These are phyloP conservation scores for Ochromonadaceae sp. DNA, from an alignment of 352 stramenopile genomes.

Conservation along the genomic window DNA sequence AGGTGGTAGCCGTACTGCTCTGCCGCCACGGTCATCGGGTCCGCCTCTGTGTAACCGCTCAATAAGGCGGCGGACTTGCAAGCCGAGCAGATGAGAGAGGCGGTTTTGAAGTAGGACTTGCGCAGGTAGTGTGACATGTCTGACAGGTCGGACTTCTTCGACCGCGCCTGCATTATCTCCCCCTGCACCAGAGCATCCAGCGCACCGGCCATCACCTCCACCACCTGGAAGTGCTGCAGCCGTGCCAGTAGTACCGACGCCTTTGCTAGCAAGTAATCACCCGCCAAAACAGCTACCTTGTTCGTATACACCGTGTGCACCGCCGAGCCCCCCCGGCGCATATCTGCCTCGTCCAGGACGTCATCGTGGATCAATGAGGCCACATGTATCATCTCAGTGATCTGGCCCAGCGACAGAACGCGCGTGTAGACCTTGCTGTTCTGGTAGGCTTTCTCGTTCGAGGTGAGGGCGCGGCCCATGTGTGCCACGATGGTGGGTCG, in stretches of 20 bases:
- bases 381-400: slow-evolving; percentile 98
- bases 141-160: slow-evolving; percentile 30
- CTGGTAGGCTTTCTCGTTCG: slow-evolving; percentile 24
- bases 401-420: slow-evolving; percentile 53
- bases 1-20: slow-evolving; percentile 94
- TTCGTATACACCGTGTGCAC: slow-evolving; percentile 98
- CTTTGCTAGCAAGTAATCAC: slow-evolving; percentile 93
- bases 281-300: slow-evolving; percentile 92
- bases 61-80: slow-evolving; percentile 83
- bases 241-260: slow-evolving; percentile 86
- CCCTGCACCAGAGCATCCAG: slow-evolving; percentile 95
- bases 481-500: slow-evolving; percentile 93
- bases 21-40: slow-evolving; percentile 47
- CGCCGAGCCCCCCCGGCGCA: slow-evolving; percentile 80
- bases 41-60: slow-evolving; percentile 62
- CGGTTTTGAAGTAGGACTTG: slow-evolving; percentile 99
- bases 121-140: slow-evolving; percentile 87
- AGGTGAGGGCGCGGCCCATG: slow-evolving; percentile 71
- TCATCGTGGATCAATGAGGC: slow-evolving; percentile 97
- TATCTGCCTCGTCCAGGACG: slow-evolving; percentile 96
- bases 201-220: slow-evolving; percentile 95
- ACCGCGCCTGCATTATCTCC: slow-evolving; percentile 98
- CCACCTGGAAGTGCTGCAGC: slow-evolving; percentile 60
- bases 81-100: slow-evolving; percentile 93
- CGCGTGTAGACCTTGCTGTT: not conserved